A percentile compares a stretch with the other conserved stretches of the same genome.
phyloP scores from a whole-genome alignment of 768 basidiomycete genomes.

The Pluteus cervinus region DNA sequence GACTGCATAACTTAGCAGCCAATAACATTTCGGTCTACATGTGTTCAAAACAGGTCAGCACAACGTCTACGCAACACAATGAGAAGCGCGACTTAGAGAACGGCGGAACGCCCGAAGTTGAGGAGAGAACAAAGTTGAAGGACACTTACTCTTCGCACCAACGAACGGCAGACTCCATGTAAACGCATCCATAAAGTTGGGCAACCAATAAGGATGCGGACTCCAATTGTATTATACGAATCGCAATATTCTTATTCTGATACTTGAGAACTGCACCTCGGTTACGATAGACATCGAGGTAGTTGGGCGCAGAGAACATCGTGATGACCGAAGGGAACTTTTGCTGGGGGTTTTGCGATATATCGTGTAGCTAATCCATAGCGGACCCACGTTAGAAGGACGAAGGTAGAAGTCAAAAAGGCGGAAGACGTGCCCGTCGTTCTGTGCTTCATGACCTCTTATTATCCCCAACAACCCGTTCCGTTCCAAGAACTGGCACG shows the following conservation, averaged over 20 bases:
- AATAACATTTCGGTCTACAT: constrained; percentile 74
- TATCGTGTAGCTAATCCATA: constrained; percentile 69
- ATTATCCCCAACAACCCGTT: constrained; percentile 88
- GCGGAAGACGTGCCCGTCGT: constrained; percentile 63
- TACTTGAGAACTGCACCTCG: constrained; percentile 96
- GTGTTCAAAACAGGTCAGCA: background rate
- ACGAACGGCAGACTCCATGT: constrained; percentile 98
- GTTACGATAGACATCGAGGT: constrained; percentile 96
- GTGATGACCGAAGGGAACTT: constrained; percentile 95
- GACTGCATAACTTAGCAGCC: constrained; percentile 90
- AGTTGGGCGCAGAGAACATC: constrained; percentile 95
- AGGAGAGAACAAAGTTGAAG: no score
- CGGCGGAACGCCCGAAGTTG: no score
- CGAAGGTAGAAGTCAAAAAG: constrained; percentile 1
- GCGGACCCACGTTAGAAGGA: no score
- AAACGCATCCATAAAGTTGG: constrained; percentile 97
- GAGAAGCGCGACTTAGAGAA: constrained; percentile 8
- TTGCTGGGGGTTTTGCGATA: constrained; percentile 90
- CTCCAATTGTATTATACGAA: constrained; percentile 77
- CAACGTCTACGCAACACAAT: constrained; percentile 8
- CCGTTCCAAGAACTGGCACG: constrained; percentile 87
- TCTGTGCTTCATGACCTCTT: constrained; percentile 94
- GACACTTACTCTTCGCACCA: constrained; percentile 81
- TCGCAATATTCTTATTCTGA: constrained; percentile 93
- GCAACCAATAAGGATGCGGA: constrained; percentile 90